Evolutionary conservation across 78 protist species (phyloP).

Genomic region (Emiliania huxleyi): DNA sequence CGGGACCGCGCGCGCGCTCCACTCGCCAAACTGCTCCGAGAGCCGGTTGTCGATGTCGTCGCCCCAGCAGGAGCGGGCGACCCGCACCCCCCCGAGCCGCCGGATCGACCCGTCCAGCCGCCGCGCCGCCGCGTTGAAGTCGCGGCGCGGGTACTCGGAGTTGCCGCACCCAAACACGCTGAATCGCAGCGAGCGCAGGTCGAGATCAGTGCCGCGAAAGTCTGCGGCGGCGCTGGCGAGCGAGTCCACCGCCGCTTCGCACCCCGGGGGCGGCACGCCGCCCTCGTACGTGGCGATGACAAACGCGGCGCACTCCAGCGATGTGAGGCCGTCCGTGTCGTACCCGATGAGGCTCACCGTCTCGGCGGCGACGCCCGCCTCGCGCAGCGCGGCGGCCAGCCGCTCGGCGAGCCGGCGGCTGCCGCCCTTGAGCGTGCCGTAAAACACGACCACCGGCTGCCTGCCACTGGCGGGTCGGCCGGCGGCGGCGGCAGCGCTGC

Average conservation of each 20-base stretch:
- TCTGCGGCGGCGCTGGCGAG: constrained; percentile 16
- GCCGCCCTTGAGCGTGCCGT: not conserved
- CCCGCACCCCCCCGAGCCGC: not conserved
- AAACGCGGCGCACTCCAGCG: not conserved
- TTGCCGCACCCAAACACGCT: constrained; percentile 68
- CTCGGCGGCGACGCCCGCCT: not conserved
- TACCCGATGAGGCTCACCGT: not conserved
- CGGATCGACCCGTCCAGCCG: not conserved
- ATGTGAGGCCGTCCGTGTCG: not conserved
- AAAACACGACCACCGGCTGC: not conserved
- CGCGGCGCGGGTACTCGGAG: not conserved
- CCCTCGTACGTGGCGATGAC: constrained; percentile 55
- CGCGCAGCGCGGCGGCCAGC: not conserved
- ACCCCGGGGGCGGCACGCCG: constrained; percentile 42
- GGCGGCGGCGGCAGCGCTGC: no score
- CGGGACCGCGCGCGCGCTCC: not conserved
- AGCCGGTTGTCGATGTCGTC: constrained; percentile 22
- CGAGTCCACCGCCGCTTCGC: not conserved
- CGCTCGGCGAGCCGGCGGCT: not conserved
- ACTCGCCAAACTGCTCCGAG: not conserved
- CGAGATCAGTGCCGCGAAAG: not conserved
- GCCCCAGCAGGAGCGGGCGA: not conserved
- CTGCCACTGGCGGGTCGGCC: no score
- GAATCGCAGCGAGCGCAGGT: not conserved
- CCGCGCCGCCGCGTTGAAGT: constrained; percentile 29